Percentiles rank a stretch among this genome's conserved stretches.
phyloP scores from a whole-genome alignment of 345 rosid species.

The Isatis tinctoria region DNA sequence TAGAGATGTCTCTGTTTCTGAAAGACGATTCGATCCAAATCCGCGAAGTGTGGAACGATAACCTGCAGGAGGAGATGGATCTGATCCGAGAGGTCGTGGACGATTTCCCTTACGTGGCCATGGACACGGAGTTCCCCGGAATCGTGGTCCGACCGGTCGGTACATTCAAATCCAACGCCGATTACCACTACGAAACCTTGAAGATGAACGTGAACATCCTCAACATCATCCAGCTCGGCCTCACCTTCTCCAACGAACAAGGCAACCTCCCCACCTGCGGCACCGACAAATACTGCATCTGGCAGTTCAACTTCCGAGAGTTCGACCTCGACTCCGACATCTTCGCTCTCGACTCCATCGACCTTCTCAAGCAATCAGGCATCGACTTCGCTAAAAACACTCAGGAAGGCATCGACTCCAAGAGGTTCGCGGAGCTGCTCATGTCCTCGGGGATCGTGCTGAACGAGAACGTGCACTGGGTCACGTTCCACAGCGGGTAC shows the following conservation, averaged over 20 bases:
- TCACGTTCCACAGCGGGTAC: slow-evolving; percentile 92
- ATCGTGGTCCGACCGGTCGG: slow-evolving; percentile 70
- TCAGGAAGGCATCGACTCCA: slow-evolving; percentile 58
- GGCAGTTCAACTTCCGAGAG: slow-evolving; percentile 90
- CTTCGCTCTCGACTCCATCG: slow-evolving; percentile 69
- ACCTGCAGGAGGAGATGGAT: slow-evolving; percentile 59
- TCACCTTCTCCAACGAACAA: slow-evolving; percentile 73
- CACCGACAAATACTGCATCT: slow-evolving; percentile 63
- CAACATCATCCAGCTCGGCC: slow-evolving; percentile 81
- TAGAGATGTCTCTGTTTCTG: slow-evolving; percentile 63
- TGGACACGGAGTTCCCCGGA: slow-evolving; percentile 96
- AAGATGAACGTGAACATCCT: slow-evolving; percentile 76
- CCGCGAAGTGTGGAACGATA: slow-evolving; percentile 81
- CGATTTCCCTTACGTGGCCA: slow-evolving; percentile 68
- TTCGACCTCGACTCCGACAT: slow-evolving; percentile 60
- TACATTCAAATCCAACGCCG: slow-evolving; percentile 57
- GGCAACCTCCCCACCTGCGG: slow-evolving; percentile 85
- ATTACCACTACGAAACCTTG: slow-evolving; percentile 68
- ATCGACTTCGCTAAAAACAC: slow-evolving; percentile 63
- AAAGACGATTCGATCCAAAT: slow-evolving; percentile 73
- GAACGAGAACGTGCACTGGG: slow-evolving; percentile 78
- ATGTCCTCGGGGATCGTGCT: slow-evolving; percentile 88
- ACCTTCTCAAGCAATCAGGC: slow-evolving; percentile 71
- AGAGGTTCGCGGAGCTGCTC: slow-evolving; percentile 65
- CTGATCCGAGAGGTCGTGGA: slow-evolving; percentile 68